Base-by-base conservation (phyloP, 495 filamentous ascomycete genomes). In the Penicillium ochrochloron region DNA sequence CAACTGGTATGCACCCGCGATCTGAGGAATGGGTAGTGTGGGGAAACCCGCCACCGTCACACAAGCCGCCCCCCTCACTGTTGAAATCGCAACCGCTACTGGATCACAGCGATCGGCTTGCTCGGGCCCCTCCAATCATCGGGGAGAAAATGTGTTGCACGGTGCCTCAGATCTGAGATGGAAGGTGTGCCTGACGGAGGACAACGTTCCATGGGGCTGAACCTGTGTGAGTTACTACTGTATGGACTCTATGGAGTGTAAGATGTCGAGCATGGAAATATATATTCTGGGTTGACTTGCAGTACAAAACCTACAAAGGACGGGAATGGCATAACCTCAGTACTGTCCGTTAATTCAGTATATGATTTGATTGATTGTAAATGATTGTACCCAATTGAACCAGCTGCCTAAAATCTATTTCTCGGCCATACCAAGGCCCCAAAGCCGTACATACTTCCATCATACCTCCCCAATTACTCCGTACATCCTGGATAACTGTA, bases 11-110 rank as follows among this genome's bases (percentile, higher is more conserved):
- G 57, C 60, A 46, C 55, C 10, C 21, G 10, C 44, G 61, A 67
- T 67, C 61, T 67, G 65, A 67, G 52, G 61, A 59, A 61, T 66
- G 46, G 46, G 31, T 25, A 48, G 19, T 25, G 52, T 44, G 60
- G 60, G 65, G 65, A 61, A 53, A 67, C 33, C 31, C 60, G 64
- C 64, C 55, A 55, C 35, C 27, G 66, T 69, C 66, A 69, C 60
- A 68, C 48, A 41, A 17, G 52, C 31, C 31, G 31, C 31, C 11
- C 34, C 46, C 57, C 54, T 35, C 41, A 39, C 33, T 42, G 27
- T 60, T 68, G 35, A 31, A 64, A 64, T 65, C 65, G 65, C 42
- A 57, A 67, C 61, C 61, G 61, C 21, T 23, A 23, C 44, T 48
- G 21, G 44, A 58, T 67, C 64, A 55, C 52, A n/a, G 42, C 19